Base-by-base conservation (phyloP, 805 yeast species). In the Saccharomyces eubayanus region DNA sequence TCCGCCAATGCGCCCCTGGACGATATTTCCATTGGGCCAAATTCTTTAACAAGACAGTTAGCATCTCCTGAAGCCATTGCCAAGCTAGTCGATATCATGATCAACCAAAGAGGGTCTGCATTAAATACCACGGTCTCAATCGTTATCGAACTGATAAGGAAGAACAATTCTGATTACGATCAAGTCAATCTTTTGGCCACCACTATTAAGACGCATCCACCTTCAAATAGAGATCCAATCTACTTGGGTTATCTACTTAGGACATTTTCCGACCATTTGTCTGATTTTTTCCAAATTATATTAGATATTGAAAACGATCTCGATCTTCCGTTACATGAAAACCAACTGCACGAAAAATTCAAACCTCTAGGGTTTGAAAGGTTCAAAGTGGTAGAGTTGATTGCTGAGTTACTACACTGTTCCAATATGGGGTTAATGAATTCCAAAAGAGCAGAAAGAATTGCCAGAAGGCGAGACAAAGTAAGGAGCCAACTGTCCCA, bases 141-240 rank as follows among this genome's bases (percentile, higher is more conserved):
- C 21, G 82, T 94, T 12, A 92, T 94, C 58, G 99, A 94, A 69
- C 78, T 94, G 46, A 94, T 94, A 55, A 79, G 99, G 62, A 94
- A 94, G 65, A 94, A 94, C 66, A 94, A 94, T 66, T 89, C 97
- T 0, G 99, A 94, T 70, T 94, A 92, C 71, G 99, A 94, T 68
- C 77, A 83, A 36, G 83, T 87, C 43, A 89, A 94, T 59, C 85
- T 94, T 40, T 69, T 87, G 49, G 82, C 83, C 65, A 82, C 87
- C 41, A 82, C 90, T 0, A 65, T 87, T 51, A 91, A 87, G 51
- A 80, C 86, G 20, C 87, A 90, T 61, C 97, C 97, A 2, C 97
- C 98, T 11, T 83, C 85, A 10, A 80, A 87, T 27, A 76, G 97
- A 52, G 99, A 94, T 69, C 95, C 97, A 5, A 85, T 94, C 14